Evolutionary conservation across 2,329 filamentous ascomycete genomes (phyloP), one percentile per base, ranked within the genome.

Genomic region (Coleophoma cylindrospora): DNA sequence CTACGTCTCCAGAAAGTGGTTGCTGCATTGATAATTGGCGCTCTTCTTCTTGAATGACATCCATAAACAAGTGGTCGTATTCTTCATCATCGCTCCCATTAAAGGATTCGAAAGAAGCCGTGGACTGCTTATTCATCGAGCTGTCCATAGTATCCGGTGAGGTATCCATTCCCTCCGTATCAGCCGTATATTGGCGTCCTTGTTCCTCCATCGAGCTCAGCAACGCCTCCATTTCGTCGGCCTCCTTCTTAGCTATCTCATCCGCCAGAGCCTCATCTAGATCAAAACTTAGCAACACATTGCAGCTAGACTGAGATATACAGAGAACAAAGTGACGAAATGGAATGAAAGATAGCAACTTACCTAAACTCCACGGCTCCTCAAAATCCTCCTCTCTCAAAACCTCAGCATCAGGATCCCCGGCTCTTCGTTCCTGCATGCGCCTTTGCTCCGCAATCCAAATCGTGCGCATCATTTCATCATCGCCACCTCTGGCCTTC

Each of bases 21-120:
- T 56, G 54, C 41, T 63, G 62, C 55, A 47, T 55, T 41, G 55
- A 52, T 19, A 47, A 52, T 13, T 44, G 41, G 13, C 66, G 48
- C 6, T 40, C 61, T 44, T 75, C 70, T 53, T 74, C 68, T n/a
- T 77, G 72, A 46, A 81, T 66, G 36, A 88, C 64, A 57, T 89
- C 82, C 71, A 81, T 79, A 63, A 96, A 85, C 10, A 84, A 66
- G 43, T 74, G 68, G 55, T 85, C 81, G 58, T 83, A 85, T 40
- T 83, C 80, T 13, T 76, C 76, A 43, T 83, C 80, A 47, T 84
- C 80, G 47, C 60, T 64, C 36, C 61, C 64, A 52, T 62, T 64
- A 11, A 45, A 32, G 2, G 57, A 34, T 56, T 41, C 11, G 34
- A 19, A 10, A n/a, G 41, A 14, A 13, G n/a, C 36, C 10, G 21